A percentile compares a stretch with the other conserved stretches of the same genome.
These are phyloP conservation scores for Zychaea mexicana DNA, from an alignment of 371 early-diverging fungal species.

Conservation along the genomic window DNA sequence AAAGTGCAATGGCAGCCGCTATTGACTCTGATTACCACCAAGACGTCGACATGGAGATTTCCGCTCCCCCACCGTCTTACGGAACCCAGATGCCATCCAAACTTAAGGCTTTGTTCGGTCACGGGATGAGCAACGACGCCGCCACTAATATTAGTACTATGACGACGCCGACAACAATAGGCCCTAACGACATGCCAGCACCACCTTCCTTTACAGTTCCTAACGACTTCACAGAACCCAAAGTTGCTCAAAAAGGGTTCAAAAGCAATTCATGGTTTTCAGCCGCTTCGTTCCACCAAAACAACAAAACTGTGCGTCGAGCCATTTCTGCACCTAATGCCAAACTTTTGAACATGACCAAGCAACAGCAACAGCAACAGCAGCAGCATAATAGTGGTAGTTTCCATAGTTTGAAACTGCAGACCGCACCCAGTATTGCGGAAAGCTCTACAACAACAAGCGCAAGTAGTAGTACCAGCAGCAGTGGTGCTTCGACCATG, in stretches of 20 bases:
- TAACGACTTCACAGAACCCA: constrained; percentile 34
- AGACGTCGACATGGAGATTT: constrained; percentile 28
- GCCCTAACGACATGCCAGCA: neutral
- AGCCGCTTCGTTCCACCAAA: constrained; percentile 11
- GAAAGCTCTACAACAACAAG: neutral
- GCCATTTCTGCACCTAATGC: constrained; percentile 60
- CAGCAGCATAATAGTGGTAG: constrained; percentile 3
- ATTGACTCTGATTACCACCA: constrained; percentile 6
- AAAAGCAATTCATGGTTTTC: constrained; percentile 53
- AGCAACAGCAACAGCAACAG: constrained; percentile 11
- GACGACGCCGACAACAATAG: neutral
- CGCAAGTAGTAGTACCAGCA: neutral
- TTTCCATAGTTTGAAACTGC: constrained; percentile 1
- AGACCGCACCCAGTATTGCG: constrained; percentile 5
- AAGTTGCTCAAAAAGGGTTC: constrained; percentile 15
- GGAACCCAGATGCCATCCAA: constrained; percentile 26
- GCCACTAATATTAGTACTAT: too few relatives aligned
- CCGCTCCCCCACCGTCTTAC: constrained; percentile 47
- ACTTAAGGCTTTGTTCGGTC: constrained; percentile 33
- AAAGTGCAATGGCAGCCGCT: constrained; percentile 3
- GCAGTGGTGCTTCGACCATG: neutral
- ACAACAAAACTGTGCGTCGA: constrained; percentile 45
- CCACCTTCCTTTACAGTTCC: constrained; percentile 31
- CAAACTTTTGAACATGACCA: constrained; percentile 29
- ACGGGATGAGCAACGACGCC: neutral